Evolutionary conservation across 352 stramenopile genomes (phyloP).

Genomic region (Globisporangium radiosum): DNA sequence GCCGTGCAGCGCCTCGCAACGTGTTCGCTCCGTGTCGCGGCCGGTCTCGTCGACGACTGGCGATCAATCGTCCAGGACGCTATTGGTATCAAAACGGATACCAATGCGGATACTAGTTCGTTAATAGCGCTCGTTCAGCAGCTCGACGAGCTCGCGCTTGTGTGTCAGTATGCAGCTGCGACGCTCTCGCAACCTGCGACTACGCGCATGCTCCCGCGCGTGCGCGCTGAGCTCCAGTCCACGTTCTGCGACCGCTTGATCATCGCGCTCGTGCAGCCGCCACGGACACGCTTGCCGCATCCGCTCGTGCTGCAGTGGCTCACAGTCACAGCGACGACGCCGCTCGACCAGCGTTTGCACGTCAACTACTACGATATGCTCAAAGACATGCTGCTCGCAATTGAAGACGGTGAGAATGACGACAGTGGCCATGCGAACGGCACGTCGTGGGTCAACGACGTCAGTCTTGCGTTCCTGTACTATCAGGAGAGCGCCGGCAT

Average conservation of each 20-base stretch:
- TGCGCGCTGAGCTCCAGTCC: slow-evolving; percentile 44
- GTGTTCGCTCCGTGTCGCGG: slow-evolving; percentile 17
- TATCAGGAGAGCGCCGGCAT: slow-evolving; percentile 64
- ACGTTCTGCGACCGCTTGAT: slow-evolving; percentile 38
- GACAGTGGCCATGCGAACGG: slow-evolving; percentile 3
- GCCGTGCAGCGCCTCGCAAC: slow-evolving; percentile 29
- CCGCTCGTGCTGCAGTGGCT: slow-evolving; percentile 20
- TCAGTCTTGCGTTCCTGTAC: slow-evolving; percentile 60
- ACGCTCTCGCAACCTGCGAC: slow-evolving; percentile 14
- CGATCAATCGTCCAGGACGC: not conserved
- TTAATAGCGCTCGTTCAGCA: too few relatives aligned
- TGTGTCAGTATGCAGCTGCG: slow-evolving; percentile 42
- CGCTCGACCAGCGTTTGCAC: slow-evolving; percentile 29
- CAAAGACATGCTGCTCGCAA: slow-evolving; percentile 33
- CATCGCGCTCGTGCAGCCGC: slow-evolving; percentile 27
- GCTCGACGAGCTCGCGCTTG: slow-evolving; percentile 32
- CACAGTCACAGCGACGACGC: slow-evolving; percentile 17
- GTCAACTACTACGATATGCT: slow-evolving; percentile 58
- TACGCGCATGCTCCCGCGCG: slow-evolving; percentile 26
- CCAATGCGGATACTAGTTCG: not conserved
- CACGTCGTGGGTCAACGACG: slow-evolving; percentile 42
- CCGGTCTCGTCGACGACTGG: slow-evolving; percentile 45
- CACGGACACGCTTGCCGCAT: not conserved
- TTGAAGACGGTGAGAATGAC: slow-evolving; percentile 16
- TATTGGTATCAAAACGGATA: not conserved